phyloP scores from a whole-genome alignment of 2,329 filamentous ascomycete species.

The Ascochyta fabae region DNA sequence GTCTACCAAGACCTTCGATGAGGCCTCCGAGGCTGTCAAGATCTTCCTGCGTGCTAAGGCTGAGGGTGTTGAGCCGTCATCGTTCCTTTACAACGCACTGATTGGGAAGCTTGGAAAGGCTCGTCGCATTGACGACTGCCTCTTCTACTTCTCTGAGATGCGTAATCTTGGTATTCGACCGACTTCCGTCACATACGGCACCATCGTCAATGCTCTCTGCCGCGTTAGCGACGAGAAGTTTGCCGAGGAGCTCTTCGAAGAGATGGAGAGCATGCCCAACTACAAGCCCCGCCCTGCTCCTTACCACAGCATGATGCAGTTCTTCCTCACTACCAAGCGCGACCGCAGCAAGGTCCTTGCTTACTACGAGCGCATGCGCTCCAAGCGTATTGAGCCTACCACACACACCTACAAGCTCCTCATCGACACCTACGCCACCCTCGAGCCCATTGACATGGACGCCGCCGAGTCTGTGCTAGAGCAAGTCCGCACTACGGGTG shows the following conservation, averaged over 20 bases:
- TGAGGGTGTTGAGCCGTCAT: constrained; percentile 93
- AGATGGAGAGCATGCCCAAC: constrained; percentile 99
- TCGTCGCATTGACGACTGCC: constrained; percentile 94
- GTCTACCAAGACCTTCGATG: constrained; percentile 95
- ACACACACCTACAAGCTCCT: constrained; percentile 97
- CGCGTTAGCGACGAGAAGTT: constrained; percentile 97
- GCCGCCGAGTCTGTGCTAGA: constrained; percentile 85
- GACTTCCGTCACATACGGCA: constrained; percentile 97
- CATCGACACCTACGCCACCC: constrained; percentile 91
- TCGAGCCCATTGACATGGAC: constrained; percentile 88
- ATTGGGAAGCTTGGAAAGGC: constrained; percentile 99
- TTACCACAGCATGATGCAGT: constrained; percentile 99
- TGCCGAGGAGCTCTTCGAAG: constrained; percentile 95
- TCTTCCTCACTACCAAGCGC: constrained; percentile 96
- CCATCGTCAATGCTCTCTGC: constrained; percentile 96
- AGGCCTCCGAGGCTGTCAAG: constrained; percentile 94
- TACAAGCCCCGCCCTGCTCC: constrained; percentile 97
- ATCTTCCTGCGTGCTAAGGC: constrained; percentile 94
- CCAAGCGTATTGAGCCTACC: constrained; percentile 85
- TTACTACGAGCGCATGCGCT: constrained; percentile 95
- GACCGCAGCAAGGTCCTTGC: constrained; percentile 91
- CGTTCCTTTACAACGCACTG: constrained; percentile 96
- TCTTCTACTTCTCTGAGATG: constrained; percentile 99
- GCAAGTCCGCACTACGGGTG: constrained; percentile 75
- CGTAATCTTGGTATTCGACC: constrained; percentile 89